phyloP scores from a whole-genome alignment of 176 grass and related monocot species.

The Ananas comosus region DNA sequence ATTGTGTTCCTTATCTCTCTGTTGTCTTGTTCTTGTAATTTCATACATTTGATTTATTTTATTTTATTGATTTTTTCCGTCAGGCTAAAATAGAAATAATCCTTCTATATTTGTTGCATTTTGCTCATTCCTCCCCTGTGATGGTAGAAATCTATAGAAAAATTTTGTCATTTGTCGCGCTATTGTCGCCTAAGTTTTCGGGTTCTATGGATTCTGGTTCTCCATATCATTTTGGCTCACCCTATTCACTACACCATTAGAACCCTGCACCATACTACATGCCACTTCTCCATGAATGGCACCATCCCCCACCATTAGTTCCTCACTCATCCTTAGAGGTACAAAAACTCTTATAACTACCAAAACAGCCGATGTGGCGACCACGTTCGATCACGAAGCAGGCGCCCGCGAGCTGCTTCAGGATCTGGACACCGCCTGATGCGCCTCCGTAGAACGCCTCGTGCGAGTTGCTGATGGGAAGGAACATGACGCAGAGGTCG shows the following conservation, averaged over 20 bases:
- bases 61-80: too few relatives aligned
- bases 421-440: constrained; percentile 16
- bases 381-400: constrained; percentile 29
- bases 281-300: constrained; percentile 27
- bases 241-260: background rate
- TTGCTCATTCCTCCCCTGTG: too few relatives aligned
- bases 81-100: too few relatives aligned
- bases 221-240: background rate
- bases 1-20: too few relatives aligned
- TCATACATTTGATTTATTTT: too few relatives aligned
- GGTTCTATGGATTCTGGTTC: background rate
- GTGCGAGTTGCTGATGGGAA: constrained; percentile 16
- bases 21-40: too few relatives aligned
- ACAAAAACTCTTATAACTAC: constrained; percentile 6
- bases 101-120: too few relatives aligned
- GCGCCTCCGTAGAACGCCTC: constrained; percentile 19
- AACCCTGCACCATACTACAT: background rate
- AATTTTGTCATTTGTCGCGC: background rate
- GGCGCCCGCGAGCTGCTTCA: constrained; percentile 24
- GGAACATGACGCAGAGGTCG: constrained; percentile 20
- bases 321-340: constrained; percentile 30
- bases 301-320: constrained; percentile 21
- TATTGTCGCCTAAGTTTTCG: background rate
- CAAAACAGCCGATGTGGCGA: constrained; percentile 25
- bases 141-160: too few relatives aligned